phyloP scores from a whole-genome alignment of 805 yeast species.

The Spathaspora boniae region DNA sequence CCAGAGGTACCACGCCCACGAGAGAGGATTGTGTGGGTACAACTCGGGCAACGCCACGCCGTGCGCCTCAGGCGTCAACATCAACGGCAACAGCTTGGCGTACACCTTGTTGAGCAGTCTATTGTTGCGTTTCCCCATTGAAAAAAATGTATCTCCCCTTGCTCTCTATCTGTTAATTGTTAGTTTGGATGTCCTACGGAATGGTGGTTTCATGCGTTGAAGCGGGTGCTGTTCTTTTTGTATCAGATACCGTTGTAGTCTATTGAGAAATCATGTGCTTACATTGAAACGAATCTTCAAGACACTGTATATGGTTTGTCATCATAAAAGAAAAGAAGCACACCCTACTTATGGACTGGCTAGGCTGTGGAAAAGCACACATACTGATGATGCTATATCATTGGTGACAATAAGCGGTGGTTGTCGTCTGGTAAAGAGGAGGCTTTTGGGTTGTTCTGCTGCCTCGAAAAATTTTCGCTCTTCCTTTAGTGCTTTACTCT shows the following conservation, averaged over 20 bases:
- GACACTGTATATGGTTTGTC: constrained; percentile 18
- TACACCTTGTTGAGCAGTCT: constrained; percentile 28
- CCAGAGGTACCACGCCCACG: constrained; percentile 50
- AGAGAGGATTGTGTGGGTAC: constrained; percentile 64
- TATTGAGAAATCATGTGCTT: constrained; percentile 74
- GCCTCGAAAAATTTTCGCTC: too few species aligned
- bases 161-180: neutral
- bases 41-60: constrained; percentile 47
- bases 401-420: too few species aligned
- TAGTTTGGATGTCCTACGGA: constrained; percentile 1
- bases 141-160: constrained; percentile 8
- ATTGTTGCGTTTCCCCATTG: constrained; percentile 31
- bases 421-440: too few species aligned
- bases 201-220: neutral
- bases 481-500: too few species aligned
- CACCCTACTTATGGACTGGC: neutral
- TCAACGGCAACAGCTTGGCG: constrained; percentile 58
- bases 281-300: constrained; percentile 39
- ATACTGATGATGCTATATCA: constrained; percentile 3
- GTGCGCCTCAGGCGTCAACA: constrained; percentile 29
- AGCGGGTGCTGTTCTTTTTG: neutral
- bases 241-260: constrained; percentile 98
- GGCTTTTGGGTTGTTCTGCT: too few species aligned
- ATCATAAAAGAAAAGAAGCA: constrained; percentile 10
- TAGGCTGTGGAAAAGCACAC: neutral